Conservation (phyloP, 495 filamentous ascomycete species). For the Tetracladium marchalianum region DNA sequence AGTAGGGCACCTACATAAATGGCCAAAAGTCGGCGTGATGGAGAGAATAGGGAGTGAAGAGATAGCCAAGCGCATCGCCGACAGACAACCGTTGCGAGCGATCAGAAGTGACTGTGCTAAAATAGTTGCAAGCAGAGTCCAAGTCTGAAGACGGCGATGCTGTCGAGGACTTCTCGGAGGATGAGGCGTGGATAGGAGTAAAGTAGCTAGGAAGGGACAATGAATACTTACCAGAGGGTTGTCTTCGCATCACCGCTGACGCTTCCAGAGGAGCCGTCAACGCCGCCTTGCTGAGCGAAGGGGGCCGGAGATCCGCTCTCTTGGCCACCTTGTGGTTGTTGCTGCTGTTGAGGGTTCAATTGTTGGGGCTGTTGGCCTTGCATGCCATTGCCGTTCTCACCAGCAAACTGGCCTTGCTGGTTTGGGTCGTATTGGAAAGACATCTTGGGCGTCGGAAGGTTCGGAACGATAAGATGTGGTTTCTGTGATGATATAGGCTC, state of each 20-base stretch:
- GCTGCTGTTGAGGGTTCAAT: slow-evolving; percentile 46
- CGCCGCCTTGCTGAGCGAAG: slow-evolving; percentile 20
- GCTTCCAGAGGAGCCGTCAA: slow-evolving; percentile 32
- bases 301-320: slow-evolving; percentile 29
- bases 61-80: neutral
- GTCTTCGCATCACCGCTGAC: slow-evolving; percentile 60
- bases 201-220: neutral
- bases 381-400: slow-evolving; percentile 12
- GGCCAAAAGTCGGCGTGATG: too few species aligned
- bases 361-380: slow-evolving; percentile 39
- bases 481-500: too few species aligned
- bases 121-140: too few species aligned
- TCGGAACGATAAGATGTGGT: too few species aligned
- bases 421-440: slow-evolving; percentile 17
- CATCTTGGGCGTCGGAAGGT: slow-evolving; percentile 1
- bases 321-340: slow-evolving; percentile 39
- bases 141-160: too few species aligned
- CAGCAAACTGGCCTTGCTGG: slow-evolving; percentile 13
- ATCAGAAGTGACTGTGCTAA: neutral
- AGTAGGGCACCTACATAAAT: slow-evolving; percentile 1
- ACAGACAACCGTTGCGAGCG: neutral
- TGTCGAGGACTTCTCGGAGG: too few species aligned
- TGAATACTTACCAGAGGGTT: slow-evolving; percentile 60
- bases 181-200: neutral
- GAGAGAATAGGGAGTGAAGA: neutral